Conservation (phyloP, 129 eudicot species). For the Helianthus annuus region DNA sequence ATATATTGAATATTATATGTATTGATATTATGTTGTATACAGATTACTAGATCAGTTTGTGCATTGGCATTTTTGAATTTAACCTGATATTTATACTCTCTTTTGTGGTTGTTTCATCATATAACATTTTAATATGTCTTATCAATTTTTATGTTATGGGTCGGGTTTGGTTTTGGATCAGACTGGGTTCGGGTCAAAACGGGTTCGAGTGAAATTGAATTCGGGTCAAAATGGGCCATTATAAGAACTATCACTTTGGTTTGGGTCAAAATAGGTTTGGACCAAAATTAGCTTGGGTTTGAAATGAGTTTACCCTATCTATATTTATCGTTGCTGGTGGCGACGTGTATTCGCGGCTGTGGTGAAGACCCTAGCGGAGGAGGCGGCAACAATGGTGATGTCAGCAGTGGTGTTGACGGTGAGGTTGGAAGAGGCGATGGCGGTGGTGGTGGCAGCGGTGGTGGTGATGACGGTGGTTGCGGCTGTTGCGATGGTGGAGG, state of each 20-base stretch:
- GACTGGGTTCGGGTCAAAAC: neutral
- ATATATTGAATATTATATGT: neutral
- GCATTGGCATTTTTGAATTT: neutral
- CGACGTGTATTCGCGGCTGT: neutral
- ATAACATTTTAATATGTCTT: neutral
- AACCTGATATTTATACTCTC: neutral
- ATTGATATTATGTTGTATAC: neutral
- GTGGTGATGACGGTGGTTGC: neutral
- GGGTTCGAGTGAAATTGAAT: neutral
- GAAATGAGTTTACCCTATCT: neutral
- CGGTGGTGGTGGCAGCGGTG: neutral
- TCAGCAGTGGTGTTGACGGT: neutral
- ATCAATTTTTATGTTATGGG: neutral
- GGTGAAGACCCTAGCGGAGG: neutral
- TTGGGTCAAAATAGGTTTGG: neutral
- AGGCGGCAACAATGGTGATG: neutral
- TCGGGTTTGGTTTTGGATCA: neutral
- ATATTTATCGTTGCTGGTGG: neutral
- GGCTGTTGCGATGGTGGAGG: neutral
- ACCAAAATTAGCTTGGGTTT: neutral
- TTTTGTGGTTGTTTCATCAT: conserved; percentile 1
- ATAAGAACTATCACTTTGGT: neutral
- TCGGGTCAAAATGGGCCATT: neutral
- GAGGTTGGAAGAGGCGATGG: neutral
- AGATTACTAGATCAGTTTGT: neutral